Evolutionary conservation across 129 eudicot species (phyloP), one percentile per base, ranked within the genome.

Genomic region (Ambrosia trifida): DNA sequence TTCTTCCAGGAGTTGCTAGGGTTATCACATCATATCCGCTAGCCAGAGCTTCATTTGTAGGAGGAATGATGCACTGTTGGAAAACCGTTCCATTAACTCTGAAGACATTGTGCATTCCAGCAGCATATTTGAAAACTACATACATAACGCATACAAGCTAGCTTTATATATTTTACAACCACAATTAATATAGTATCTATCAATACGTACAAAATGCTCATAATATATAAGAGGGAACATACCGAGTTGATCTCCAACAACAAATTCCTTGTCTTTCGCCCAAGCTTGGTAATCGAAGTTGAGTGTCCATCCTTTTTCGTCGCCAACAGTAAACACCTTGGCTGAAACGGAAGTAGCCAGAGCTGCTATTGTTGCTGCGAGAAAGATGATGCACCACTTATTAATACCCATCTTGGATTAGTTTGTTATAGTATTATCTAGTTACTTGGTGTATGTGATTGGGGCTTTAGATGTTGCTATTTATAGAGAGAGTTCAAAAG

Each of bases 241-340:
- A 77, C 85, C 53, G 2, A 82, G 72, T 52, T 40, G 62, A 41
- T 82, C 82, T 9, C 85, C 85, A 41, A 82, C 76, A 3, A 16
- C 17, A 33, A 82, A 82, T 7, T 50, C 47, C 60, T 72, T 82
- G 5, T 67, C 82, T 4, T 60, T 20, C 61, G 85, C 79, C 85
- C 85, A 82, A 28, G 72, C 76, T 33, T 59, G 69, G 38, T 77
- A 82, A 52, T 78, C 69, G 35, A 82, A 50, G 24, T 60, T 56
- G 14, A 72, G 45, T 6, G 46, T 53, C 79, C 83, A 77, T 7
- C 82, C 83, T 58, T 51, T 36, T 6, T 46, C 70, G 45, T 63
- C 83, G 7, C 83, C 78, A 68, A 60, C 76, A 43, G 41, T 16
- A 18, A 71, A 78, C 31, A 45, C 57, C 32, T 47, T 66, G 38